A percentile compares a stretch with the other conserved stretches of the same genome.
Evolutionary conservation across 345 rosid species (phyloP).

Genomic region (Salix arbutifolia): DNA sequence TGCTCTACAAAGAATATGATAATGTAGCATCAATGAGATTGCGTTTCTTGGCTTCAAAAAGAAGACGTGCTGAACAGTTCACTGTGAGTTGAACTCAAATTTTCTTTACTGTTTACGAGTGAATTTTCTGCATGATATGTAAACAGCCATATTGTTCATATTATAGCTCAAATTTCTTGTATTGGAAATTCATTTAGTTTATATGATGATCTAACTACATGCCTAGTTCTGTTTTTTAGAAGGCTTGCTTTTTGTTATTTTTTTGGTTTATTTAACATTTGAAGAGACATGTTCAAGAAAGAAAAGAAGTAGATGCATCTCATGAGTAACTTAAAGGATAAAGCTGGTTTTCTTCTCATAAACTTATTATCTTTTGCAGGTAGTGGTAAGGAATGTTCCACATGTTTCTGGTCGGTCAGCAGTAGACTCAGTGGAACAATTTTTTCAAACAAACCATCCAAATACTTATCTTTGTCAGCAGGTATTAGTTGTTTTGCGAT

Average conservation of each 20-base stretch:
- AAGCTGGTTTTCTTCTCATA: background rate
- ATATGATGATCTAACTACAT: background rate
- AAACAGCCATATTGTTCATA: background rate
- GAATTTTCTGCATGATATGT: background rate
- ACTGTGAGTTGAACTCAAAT: constrained; percentile 55
- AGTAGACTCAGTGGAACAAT: constrained; percentile 65
- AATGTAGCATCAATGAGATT: constrained; percentile 74
- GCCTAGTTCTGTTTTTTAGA: background rate
- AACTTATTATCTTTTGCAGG: constrained; percentile 42
- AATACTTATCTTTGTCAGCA: constrained; percentile 87
- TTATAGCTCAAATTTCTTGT: background rate
- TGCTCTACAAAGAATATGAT: constrained; percentile 90
- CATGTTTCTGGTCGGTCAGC: constrained; percentile 46
- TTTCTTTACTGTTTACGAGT: background rate
- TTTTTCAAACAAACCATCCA: constrained; percentile 80
- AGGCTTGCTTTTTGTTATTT: background rate
- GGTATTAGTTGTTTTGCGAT: constrained; percentile 29
- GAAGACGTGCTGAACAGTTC: constrained; percentile 80
- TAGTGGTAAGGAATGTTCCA: constrained; percentile 86
- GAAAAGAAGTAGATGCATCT: background rate
- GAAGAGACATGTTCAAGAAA: background rate
- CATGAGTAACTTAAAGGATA: background rate
- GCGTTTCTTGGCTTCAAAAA: constrained; percentile 70
- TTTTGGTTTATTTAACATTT: background rate
- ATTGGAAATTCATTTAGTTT: background rate